Evolutionary conservation across 2,329 filamentous ascomycete genomes (phyloP), one percentile per base, ranked within the genome.

Genomic region (Talaromyces piceae): DNA sequence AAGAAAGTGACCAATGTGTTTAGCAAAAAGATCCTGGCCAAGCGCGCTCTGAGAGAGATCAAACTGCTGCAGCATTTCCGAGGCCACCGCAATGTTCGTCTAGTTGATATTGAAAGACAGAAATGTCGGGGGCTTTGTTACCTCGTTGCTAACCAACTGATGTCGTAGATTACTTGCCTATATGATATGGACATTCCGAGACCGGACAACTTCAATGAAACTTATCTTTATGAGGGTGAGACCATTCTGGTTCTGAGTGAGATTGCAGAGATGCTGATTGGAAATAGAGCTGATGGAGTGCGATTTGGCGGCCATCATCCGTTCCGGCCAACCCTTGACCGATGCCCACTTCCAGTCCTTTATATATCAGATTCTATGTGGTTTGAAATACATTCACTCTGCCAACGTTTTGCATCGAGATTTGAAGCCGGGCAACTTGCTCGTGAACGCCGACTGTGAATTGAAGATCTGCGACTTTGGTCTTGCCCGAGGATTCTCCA

Each of bases 1-100:
- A 98, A 98, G 76, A 98, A 98, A 75, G 89, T 98, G 69, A 98
- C 93, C 77, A 98, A 98, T 87, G 91, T 98, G 63, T 98, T 98
- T 74, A 96, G 90, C 81, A 98, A 98, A 77, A 97, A 97, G 83
- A 98, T 98, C 62, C 80, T 98, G 60, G 93, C 93, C 63, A 98
- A 98, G 83, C 88, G 93, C 66, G 93, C 93, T 46, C 74, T 98
- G 77, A 84, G 93, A 71, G 93, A 98, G 76, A 97, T 98, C 75
- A 98, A 97, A 81, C 81, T 98, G 61, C 79, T 98, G 58, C 91
- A 97, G 76, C 93, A 98, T 73, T 98, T 98, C 76, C 82, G 93
- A 63, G 88, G 88, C 49, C 87, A 91, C 66, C 84, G 88, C 64
- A 91, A 91, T 70, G 86, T 90, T 76, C 73, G 82, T 74, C 28